Percentiles rank a stretch among this genome's conserved stretches.
These are phyloP conservation scores for Rhodamnia argentea DNA, from an alignment of 345 rosid species.

Conservation along the genomic window DNA sequence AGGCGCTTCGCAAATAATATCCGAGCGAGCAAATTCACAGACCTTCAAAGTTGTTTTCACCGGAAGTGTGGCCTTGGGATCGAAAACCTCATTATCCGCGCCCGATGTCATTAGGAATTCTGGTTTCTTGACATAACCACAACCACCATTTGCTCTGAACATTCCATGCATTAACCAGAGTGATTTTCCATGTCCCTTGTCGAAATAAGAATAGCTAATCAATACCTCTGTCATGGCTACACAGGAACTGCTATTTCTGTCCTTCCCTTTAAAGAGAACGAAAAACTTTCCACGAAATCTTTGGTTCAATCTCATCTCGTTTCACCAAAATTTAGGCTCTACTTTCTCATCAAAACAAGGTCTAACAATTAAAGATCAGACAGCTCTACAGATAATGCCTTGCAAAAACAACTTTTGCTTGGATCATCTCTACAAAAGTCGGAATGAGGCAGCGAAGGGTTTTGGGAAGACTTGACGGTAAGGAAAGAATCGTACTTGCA, in stretches of 20 bases:
- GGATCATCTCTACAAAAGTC: neutral
- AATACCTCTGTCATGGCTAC: neutral
- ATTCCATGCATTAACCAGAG: constrained; percentile 41
- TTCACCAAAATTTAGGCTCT: neutral
- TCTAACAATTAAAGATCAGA: neutral
- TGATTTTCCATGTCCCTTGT: constrained; percentile 28
- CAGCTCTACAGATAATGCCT: neutral
- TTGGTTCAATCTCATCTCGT: neutral
- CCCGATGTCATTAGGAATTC: constrained; percentile 14
- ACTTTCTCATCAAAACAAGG: neutral
- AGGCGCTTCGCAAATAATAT: neutral
- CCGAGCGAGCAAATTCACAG: neutral
- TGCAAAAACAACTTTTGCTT: neutral
- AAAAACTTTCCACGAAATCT: neutral
- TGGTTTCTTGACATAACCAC: constrained; percentile 36
- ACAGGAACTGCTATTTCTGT: neutral
- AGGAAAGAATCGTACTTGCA: constrained; percentile 23
- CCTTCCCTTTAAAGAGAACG: neutral
- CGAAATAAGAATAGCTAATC: neutral
- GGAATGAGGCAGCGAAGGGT: neutral
- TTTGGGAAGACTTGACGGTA: neutral
- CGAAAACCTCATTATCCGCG: constrained; percentile 14
- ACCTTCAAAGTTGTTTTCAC: constrained; percentile 25
- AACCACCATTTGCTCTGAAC: constrained; percentile 35
- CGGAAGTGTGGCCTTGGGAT: constrained; percentile 19